phyloP scores from a whole-genome alignment of 441 rosid genomes.

The Erodium chrysanthum region DNA sequence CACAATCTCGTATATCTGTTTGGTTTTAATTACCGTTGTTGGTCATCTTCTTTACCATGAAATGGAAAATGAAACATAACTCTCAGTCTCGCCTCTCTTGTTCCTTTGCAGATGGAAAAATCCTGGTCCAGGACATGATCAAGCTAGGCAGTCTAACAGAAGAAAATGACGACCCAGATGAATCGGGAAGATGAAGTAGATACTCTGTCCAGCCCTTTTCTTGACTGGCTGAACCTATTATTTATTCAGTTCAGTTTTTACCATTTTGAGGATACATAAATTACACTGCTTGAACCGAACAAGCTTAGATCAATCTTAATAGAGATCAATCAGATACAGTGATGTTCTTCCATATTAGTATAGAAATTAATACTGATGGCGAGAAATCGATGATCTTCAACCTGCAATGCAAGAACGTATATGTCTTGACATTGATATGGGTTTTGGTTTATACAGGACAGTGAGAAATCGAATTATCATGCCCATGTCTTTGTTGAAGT shows the following conservation, averaged over 20 bases:
- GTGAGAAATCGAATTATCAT: neutral
- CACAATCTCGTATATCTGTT: neutral
- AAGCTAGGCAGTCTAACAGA: slow-evolving; percentile 46
- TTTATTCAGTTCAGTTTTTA: neutral
- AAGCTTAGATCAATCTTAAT: neutral
- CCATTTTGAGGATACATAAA: neutral
- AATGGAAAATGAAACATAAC: neutral
- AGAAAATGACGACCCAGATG: slow-evolving; percentile 29
- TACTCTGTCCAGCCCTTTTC: neutral
- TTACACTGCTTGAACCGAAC: neutral
- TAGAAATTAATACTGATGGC: neutral
- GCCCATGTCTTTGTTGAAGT: neutral
- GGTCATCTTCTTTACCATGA: neutral
- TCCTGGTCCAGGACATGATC: slow-evolving; percentile 49
- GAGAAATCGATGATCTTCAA: neutral
- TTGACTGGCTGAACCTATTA: neutral
- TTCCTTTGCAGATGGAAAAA: slow-evolving; percentile 43
- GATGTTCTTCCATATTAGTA: neutral
- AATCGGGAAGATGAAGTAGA: slow-evolving; percentile 21
- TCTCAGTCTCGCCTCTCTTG: slow-evolving; percentile 1
- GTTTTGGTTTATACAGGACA: neutral
- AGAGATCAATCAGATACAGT: neutral
- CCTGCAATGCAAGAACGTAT: neutral
- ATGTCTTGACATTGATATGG: neutral
- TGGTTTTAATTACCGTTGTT: neutral